Conservation (phyloP, 371 early-diverging fungal species). For the Syncephalis fuscata region DNA sequence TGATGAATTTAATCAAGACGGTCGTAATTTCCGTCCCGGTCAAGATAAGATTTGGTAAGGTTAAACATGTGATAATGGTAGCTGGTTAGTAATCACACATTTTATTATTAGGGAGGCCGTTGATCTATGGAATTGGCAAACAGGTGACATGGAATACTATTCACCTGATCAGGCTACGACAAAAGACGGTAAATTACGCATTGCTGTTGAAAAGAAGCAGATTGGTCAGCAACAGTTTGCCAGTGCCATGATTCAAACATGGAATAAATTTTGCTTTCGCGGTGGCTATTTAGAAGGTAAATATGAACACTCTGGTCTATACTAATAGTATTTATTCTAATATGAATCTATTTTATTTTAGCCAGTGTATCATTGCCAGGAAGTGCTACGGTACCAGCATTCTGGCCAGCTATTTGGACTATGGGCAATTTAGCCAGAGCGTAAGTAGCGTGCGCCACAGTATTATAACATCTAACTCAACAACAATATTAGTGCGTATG, state of each 20-base stretch:
- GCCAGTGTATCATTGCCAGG: constrained; percentile 31
- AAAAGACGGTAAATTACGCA: constrained; percentile 20
- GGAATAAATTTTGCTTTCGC: constrained; percentile 43
- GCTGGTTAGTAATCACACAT: not conserved
- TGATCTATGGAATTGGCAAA: constrained; percentile 29
- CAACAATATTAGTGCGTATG: constrained; percentile 20
- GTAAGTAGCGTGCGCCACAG: too few relatives aligned
- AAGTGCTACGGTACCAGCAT: constrained; percentile 18
- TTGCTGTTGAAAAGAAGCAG: constrained; percentile 18
- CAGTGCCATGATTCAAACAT: constrained; percentile 33
- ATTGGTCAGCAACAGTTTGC: constrained; percentile 21
- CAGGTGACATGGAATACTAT: constrained; percentile 26
- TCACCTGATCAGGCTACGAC: constrained; percentile 22
- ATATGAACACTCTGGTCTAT: constrained; percentile 40
- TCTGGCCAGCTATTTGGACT: constrained; percentile 38
- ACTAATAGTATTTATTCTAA: constrained; percentile 18
- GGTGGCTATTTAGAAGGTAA: constrained; percentile 34
- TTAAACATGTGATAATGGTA: not conserved
- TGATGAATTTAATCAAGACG: constrained; percentile 31
- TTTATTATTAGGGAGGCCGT: constrained; percentile 19
- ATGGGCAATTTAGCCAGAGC: constrained; percentile 35
- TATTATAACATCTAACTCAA: not conserved
- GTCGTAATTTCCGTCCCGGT: constrained; percentile 26
- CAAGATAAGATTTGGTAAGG: constrained; percentile 23
- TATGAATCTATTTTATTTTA: not conserved